Conservation (phyloP, 2,329 filamentous ascomycete species). For the Amphichorda felina region DNA sequence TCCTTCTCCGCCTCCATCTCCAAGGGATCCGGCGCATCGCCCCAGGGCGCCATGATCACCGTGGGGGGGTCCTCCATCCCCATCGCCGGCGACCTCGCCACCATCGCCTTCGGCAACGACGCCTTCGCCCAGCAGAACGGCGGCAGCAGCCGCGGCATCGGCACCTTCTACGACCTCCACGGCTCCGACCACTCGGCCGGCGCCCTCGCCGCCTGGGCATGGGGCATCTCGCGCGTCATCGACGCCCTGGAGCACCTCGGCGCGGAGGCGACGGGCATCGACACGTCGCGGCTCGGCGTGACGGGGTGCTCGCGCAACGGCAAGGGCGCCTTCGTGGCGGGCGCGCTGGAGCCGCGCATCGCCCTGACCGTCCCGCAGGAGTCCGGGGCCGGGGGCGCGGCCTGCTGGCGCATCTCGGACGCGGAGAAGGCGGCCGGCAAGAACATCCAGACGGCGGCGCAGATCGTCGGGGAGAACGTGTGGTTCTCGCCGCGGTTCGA, state of each 20-base stretch:
- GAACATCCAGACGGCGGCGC: conserved; percentile 46
- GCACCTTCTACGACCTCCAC: conserved; percentile 48
- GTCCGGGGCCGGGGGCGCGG: conserved; percentile 47
- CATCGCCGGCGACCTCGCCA: conserved; percentile 39
- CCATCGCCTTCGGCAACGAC: conserved; percentile 47
- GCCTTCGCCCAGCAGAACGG: conserved; percentile 39
- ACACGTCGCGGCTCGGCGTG: conserved; percentile 37
- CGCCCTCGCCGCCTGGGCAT: conserved; percentile 50
- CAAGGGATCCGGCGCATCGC: conserved; percentile 26
- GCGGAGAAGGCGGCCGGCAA: conserved; percentile 35
- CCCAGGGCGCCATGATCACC: conserved; percentile 43
- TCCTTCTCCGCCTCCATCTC: conserved; percentile 21
- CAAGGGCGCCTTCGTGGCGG: conserved; percentile 51
- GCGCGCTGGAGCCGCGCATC: conserved; percentile 45
- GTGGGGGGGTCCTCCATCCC: conserved; percentile 43
- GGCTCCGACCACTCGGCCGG: conserved; percentile 41
- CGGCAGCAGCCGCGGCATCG: conserved; percentile 36
- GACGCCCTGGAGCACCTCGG: conserved; percentile 43
- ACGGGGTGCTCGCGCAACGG: conserved; percentile 54
- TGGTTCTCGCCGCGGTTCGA: conserved; percentile 50
- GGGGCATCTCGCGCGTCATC: conserved; percentile 48
- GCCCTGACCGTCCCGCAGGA: conserved; percentile 51
- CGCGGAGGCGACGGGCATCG: conserved; percentile 31
- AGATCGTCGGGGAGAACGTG: conserved; percentile 50
- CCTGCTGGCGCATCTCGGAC: conserved; percentile 47